A percentile compares a stretch with the other conserved stretches of the same genome.
Evolutionary conservation across 768 basidiomycete species (phyloP).

Genomic region (Panaeolus papilionaceus): DNA sequence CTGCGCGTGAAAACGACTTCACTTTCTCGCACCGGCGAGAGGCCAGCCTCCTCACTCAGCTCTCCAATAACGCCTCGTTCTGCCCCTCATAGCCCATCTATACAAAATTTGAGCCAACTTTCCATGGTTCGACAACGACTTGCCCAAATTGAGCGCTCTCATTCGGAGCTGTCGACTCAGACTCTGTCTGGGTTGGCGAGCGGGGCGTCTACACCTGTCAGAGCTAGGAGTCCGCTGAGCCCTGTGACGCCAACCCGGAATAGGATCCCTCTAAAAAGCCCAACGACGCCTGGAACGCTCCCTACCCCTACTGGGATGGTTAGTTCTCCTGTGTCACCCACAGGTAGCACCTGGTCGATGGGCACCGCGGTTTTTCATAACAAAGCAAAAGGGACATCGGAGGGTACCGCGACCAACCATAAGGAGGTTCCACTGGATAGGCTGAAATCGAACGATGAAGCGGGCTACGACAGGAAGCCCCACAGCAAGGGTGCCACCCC

Average conservation of each 20-base stretch:
- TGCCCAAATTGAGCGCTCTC: slow-evolving; percentile 58
- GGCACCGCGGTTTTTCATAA: neutral
- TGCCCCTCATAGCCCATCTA: slow-evolving; percentile 57
- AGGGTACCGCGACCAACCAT: neutral
- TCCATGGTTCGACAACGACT: slow-evolving; percentile 74
- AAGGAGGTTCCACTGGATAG: neutral
- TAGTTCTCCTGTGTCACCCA: slow-evolving; percentile 20
- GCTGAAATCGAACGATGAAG: neutral
- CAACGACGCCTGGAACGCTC: slow-evolving; percentile 15
- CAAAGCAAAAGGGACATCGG: neutral
- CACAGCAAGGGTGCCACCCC: neutral
- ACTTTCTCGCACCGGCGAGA: neutral
- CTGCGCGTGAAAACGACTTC: slow-evolving; percentile 8
- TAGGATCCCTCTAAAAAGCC: neutral
- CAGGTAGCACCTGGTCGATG: slow-evolving; percentile 15
- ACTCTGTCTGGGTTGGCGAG: slow-evolving; percentile 20
- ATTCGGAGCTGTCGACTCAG: slow-evolving; percentile 31
- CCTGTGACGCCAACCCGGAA: slow-evolving; percentile 15
- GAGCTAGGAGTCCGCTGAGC: slow-evolving; percentile 12
- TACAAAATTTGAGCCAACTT: slow-evolving; percentile 61
- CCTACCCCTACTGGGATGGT: slow-evolving; percentile 19
- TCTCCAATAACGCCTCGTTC: slow-evolving; percentile 10
- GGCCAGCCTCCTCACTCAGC: neutral
- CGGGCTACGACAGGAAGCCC: neutral
- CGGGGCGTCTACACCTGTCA: slow-evolving; percentile 13